Percentiles rank a stretch among this genome's conserved stretches.
phyloP scores from a whole-genome alignment of 805 yeast species.

The Cyberlindnera misumaiensis region DNA sequence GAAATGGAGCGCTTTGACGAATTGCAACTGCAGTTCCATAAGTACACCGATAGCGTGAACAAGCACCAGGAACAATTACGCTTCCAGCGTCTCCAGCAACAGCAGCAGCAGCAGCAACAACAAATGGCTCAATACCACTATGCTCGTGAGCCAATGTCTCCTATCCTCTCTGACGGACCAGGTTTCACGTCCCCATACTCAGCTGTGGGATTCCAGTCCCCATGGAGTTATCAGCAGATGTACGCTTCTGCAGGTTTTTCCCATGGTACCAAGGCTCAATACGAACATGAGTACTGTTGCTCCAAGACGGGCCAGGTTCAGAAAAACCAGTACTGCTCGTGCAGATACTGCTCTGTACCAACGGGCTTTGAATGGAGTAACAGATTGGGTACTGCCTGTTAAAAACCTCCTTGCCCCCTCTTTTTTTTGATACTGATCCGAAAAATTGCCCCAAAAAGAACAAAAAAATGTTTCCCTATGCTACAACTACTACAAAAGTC shows the following conservation, averaged over 20 bases:
- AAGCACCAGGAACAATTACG: slow-evolving; percentile 16
- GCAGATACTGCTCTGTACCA: slow-evolving; percentile 17
- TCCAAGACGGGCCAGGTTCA: slow-evolving; percentile 20
- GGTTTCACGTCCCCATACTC: slow-evolving; percentile 16
- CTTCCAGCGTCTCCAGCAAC: slow-evolving; percentile 9
- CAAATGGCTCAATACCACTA: slow-evolving; percentile 1
- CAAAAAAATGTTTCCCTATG: slow-evolving; percentile 2
- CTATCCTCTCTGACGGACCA: slow-evolving; percentile 13
- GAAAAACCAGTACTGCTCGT: slow-evolving; percentile 17
- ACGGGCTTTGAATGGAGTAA: slow-evolving; percentile 19
- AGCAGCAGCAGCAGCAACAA: slow-evolving; percentile 11
- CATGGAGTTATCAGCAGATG: slow-evolving; percentile 9
- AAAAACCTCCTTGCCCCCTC: neutral
- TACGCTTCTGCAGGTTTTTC: slow-evolving; percentile 11
- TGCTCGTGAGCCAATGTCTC: slow-evolving; percentile 17
- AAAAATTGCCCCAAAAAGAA: slow-evolving; percentile 4
- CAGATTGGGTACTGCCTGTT: slow-evolving; percentile 13
- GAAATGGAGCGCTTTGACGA: slow-evolving; percentile 22
- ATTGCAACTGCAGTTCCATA: slow-evolving; percentile 17
- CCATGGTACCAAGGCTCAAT: slow-evolving; percentile 4
- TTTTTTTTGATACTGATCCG: neutral
- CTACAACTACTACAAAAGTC: slow-evolving; percentile 3
- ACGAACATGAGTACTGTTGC: slow-evolving; percentile 21
- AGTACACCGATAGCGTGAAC: slow-evolving; percentile 18
- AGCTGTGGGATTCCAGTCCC: slow-evolving; percentile 5